Evolutionary conservation across 495 filamentous ascomycete genomes (phyloP).

Genomic region (Stereocaulon alpinum): DNA sequence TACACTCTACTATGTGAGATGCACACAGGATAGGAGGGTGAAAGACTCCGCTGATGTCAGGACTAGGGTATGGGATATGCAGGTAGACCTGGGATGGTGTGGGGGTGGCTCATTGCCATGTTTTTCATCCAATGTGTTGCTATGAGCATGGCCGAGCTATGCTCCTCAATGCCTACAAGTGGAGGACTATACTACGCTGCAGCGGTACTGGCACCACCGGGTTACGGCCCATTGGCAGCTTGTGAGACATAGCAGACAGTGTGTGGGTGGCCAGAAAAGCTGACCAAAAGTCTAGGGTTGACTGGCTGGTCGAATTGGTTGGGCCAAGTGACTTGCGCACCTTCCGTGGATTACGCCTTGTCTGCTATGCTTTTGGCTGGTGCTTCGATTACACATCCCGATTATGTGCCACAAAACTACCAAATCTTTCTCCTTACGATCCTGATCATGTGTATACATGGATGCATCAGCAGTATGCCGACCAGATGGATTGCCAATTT

Average conservation of each 20-base stretch:
- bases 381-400: constrained; percentile 55
- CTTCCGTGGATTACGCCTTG: constrained; percentile 51
- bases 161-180: constrained; percentile 58
- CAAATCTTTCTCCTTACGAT: constrained; percentile 62
- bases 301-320: constrained; percentile 73
- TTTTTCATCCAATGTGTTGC: constrained; percentile 65
- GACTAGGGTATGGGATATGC: constrained; percentile 62
- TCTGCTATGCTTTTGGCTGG: constrained; percentile 66
- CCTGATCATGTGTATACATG: constrained; percentile 61
- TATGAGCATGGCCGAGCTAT: constrained; percentile 56
- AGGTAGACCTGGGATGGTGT: constrained; percentile 71
- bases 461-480: constrained; percentile 61
- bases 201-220: constrained; percentile 63
- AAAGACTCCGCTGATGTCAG: not conserved
- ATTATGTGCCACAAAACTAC: constrained; percentile 53
- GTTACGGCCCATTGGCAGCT: constrained; percentile 64
- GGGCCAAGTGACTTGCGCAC: constrained; percentile 59
- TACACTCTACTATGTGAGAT: constrained; percentile 57
- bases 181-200: constrained; percentile 73
- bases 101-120: constrained; percentile 73
- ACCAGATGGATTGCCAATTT: constrained; percentile 65
- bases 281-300: constrained; percentile 31
- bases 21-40: not conserved
- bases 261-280: constrained; percentile 10
- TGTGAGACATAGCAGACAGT: constrained; percentile 30